phyloP scores from a whole-genome alignment of 2,329 filamentous ascomycete genomes.

The Fusarium humuli region DNA sequence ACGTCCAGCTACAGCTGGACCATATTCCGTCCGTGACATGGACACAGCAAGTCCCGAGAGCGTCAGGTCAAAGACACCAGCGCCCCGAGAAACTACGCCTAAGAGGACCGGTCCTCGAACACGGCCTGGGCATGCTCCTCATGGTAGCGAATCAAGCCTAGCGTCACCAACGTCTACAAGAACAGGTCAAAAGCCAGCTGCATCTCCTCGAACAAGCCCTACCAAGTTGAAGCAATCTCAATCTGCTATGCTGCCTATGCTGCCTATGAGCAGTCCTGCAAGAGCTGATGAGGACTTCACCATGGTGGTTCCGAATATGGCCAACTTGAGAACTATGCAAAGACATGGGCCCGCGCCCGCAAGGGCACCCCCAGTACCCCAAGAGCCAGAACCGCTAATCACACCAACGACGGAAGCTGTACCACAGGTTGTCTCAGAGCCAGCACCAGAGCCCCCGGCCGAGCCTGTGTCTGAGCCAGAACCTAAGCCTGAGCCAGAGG shows the following conservation, averaged over 20 bases:
- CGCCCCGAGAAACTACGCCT: constrained; percentile 64
- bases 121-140: constrained; percentile 61
- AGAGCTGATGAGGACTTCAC: constrained; percentile 66
- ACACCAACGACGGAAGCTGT: constrained; percentile 27
- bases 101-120: constrained; percentile 61
- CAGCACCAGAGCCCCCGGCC: constrained; percentile 10
- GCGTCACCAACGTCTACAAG: constrained; percentile 57
- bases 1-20: constrained; percentile 72
- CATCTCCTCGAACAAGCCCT: constrained; percentile 58
- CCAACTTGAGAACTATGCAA: constrained; percentile 51
- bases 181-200: constrained; percentile 49
- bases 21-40: constrained; percentile 69
- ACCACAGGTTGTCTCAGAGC: constrained; percentile 12
- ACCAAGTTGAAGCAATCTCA: constrained; percentile 53
- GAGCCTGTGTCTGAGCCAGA: not conserved
- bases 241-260: constrained; percentile 42
- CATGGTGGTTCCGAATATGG: constrained; percentile 62
- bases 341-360: constrained; percentile 36
- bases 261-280: constrained; percentile 55
- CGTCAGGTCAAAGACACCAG: constrained; percentile 63
- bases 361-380: constrained; percentile 23
- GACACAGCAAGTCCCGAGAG: constrained; percentile 60
- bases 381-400: constrained; percentile 19
- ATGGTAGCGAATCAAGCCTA: constrained; percentile 64
- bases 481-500: not conserved